Evolutionary conservation across 768 basidiomycete species (phyloP), one percentile per base, ranked within the genome.

Genomic region (Coprinopsis sp.): DNA sequence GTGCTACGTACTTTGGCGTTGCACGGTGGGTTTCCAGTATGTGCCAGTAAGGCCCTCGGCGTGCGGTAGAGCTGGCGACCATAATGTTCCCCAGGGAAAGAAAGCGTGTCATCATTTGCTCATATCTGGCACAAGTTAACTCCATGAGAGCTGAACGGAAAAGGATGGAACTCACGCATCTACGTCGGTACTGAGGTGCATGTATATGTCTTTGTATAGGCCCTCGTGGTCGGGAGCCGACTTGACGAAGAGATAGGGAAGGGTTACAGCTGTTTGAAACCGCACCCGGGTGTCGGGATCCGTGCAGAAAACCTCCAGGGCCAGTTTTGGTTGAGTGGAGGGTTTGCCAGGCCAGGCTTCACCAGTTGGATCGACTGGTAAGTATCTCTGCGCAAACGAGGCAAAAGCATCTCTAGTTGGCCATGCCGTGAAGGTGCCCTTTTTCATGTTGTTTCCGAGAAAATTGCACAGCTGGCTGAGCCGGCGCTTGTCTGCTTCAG

Each of bases 401-500:
- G 80, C 68, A 24, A 87, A 66, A 22, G 69, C 58, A 54, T 89
- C 82, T 27, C 91, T 79, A 23, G 82, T 37, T 24, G 36, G 27
- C 48, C 48, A 49, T 10, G 28, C 28, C n/a, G 16, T 14, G n/a
- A 42, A 14, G 18, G 10, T 18, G 13, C 30, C 58, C 8, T 64
- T 64, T 37, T 53, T 55, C 36, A 28, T 13, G 19, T 37, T 44
- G 2, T 5, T 36, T 11, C 12, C 14, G 25, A 44, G 4, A 24
- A 24, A 44, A 1, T 97, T 94, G 1, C 73, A 70, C 4, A 94
- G 88, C 51, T 87, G 87, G 58, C 97, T 69, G 62, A 77, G 97
- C 64, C 97, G 96, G 34, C 81, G 74, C 0, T 89, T 91, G 64
- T 99, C 95, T 7, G 96, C 97, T 11, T 93, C 92, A 2, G 73